phyloP scores from a whole-genome alignment of 768 basidiomycete genomes.

The Russula vinacea region DNA sequence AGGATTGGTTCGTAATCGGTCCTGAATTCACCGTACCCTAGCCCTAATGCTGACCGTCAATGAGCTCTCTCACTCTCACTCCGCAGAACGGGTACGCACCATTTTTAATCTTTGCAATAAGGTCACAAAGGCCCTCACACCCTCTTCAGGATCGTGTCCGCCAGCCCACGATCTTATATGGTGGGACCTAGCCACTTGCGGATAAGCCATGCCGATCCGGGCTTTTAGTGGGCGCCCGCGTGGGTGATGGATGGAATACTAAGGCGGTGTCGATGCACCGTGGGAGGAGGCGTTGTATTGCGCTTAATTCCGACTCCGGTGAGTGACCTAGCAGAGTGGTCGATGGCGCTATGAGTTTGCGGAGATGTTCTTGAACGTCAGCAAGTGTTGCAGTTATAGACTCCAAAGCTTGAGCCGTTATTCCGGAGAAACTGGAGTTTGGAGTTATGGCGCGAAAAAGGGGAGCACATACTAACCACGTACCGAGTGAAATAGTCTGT shows the following conservation, averaged over 20 bases:
- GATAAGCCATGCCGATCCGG: conserved; percentile 90
- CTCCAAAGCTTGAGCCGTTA: conserved; percentile 70
- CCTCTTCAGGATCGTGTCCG: conserved; percentile 93
- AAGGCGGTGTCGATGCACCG: conserved; percentile 34
- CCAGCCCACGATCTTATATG: conserved; percentile 80
- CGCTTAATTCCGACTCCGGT: too few relatives aligned
- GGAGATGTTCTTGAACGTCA: conserved; percentile 69
- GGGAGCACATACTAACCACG: conserved; percentile 20
- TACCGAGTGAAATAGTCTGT: conserved; percentile 67
- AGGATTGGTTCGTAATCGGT: conserved; percentile 85
- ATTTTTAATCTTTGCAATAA: conserved; percentile 76
- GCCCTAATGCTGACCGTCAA: conserved; percentile 38
- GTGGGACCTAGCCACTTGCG: conserved; percentile 89
- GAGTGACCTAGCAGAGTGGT: too few relatives aligned
- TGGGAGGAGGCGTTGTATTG: too few relatives aligned
- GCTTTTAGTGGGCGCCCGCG: conserved; percentile 89
- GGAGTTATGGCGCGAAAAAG: neutral
- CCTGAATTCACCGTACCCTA: conserved; percentile 82
- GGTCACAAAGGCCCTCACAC: conserved; percentile 84
- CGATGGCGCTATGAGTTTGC: conserved; percentile 38
- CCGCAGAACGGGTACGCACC: conserved; percentile 40
- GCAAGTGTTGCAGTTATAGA: conserved; percentile 73
- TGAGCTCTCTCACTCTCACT: neutral
- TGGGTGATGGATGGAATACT: conserved; percentile 89
- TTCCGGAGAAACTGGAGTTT: conserved; percentile 78